A percentile compares a stretch with the other conserved stretches of the same genome.
Evolutionary conservation across 768 basidiomycete genomes (phyloP).

Genomic region (Suillus alpinus): DNA sequence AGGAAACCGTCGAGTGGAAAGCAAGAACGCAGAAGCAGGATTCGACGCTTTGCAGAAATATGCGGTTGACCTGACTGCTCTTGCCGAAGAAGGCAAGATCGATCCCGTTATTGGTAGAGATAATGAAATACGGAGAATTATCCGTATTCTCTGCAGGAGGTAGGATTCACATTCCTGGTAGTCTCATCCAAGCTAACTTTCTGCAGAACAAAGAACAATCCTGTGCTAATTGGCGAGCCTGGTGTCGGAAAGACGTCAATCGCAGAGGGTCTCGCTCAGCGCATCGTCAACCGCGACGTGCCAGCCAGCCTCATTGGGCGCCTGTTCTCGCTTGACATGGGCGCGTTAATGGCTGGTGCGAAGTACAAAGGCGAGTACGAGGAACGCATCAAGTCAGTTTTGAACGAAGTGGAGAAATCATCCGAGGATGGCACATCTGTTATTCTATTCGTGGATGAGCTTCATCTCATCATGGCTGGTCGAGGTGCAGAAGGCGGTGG

Average conservation of each 20-base stretch:
- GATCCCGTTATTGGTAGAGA: slow-evolving; percentile 94
- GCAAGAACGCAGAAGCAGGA: slow-evolving; percentile 82
- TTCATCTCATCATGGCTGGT: slow-evolving; percentile 93
- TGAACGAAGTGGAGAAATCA: slow-evolving; percentile 92
- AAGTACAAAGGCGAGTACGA: slow-evolving; percentile 97
- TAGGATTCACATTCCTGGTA: slow-evolving; percentile 16
- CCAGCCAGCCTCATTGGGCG: slow-evolving; percentile 71
- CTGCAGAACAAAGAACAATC: slow-evolving; percentile 91
- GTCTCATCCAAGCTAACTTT: slow-evolving; percentile 10
- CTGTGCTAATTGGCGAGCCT: slow-evolving; percentile 93
- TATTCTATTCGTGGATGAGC: slow-evolving; percentile 93
- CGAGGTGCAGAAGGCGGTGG: slow-evolving; percentile 79
- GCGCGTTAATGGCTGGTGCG: slow-evolving; percentile 90
- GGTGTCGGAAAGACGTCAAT: slow-evolving; percentile 97
- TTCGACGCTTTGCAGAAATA: slow-evolving; percentile 93
- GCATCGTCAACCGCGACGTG: slow-evolving; percentile 92
- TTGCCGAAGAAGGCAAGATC: slow-evolving; percentile 91
- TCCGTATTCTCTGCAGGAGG: slow-evolving; percentile 83
- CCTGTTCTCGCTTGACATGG: slow-evolving; percentile 89
- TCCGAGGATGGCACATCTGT: slow-evolving; percentile 73
- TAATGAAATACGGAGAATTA: slow-evolving; percentile 82
- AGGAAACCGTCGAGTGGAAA: slow-evolving; percentile 84
- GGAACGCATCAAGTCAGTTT: slow-evolving; percentile 88
- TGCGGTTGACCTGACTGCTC: slow-evolving; percentile 79
- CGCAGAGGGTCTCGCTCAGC: slow-evolving; percentile 92